Evolutionary conservation across 441 rosid species (phyloP).

Genomic region (Gossypium davidsonii): DNA sequence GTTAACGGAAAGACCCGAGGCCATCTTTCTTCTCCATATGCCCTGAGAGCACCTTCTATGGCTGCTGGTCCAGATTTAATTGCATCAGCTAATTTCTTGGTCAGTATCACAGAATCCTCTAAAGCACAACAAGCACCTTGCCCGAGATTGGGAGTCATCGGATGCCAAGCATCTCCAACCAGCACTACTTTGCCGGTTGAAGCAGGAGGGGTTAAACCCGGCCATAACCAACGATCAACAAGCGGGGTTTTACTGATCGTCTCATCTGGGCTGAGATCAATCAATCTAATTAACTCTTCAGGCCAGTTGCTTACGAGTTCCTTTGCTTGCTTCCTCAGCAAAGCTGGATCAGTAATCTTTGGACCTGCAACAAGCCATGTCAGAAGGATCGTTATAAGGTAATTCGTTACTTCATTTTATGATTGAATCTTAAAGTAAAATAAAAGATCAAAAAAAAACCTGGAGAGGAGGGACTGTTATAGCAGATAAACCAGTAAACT

Average conservation of each 20-base stretch:
- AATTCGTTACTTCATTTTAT: background rate
- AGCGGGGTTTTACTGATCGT: conserved; percentile 65
- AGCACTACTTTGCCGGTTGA: conserved; percentile 59
- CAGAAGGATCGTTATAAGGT: background rate
- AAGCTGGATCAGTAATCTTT: conserved; percentile 51
- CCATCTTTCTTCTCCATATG: conserved; percentile 61
- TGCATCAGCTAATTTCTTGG: conserved; percentile 50
- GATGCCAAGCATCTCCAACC: conserved; percentile 94
- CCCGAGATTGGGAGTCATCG: conserved; percentile 90
- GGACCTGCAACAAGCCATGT: conserved; percentile 45
- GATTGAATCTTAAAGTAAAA: background rate
- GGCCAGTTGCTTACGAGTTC: conserved; percentile 56
- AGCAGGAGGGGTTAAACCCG: conserved; percentile 53
- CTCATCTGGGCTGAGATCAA: conserved; percentile 64
- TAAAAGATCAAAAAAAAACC: conserved; percentile 26
- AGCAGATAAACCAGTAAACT: conserved; percentile 91
- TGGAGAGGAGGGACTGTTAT: conserved; percentile 59
- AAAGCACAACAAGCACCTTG: conserved; percentile 82
- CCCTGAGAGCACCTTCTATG: conserved; percentile 39
- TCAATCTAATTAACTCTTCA: conserved; percentile 47
- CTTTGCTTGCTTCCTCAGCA: conserved; percentile 59
- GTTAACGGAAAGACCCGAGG: conserved; percentile 64
- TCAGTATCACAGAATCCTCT: conserved; percentile 55
- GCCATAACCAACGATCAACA: conserved; percentile 91
- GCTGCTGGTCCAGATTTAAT: conserved; percentile 40